These are phyloP conservation scores for Pythium sukuiense DNA, from an alignment of 352 stramenopile species.

Conservation along the genomic window DNA sequence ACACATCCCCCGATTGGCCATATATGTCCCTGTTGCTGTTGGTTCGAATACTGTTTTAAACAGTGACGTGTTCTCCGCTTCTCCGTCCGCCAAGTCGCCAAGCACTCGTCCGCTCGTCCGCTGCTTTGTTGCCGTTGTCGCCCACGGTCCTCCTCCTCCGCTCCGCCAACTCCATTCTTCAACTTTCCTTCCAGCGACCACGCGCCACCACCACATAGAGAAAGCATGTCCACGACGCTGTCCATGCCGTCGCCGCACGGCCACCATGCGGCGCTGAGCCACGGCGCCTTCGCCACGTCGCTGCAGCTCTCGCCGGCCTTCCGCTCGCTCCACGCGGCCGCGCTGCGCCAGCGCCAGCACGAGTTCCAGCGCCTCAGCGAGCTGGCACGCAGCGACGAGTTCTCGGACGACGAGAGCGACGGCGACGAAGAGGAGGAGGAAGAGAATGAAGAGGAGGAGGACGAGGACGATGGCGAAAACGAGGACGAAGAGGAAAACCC, in stretches of 20 bases:
- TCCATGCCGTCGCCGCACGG: slow-evolving; percentile 48
- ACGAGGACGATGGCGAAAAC: slow-evolving; percentile 22
- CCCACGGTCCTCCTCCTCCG: background rate
- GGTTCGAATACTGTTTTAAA: slow-evolving; percentile 5
- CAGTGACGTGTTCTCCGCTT: slow-evolving; percentile 8
- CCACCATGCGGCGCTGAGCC: slow-evolving; percentile 8
- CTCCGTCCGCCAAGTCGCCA: background rate
- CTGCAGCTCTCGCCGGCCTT: slow-evolving; percentile 58
- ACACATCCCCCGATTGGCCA: background rate
- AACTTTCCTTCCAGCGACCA: slow-evolving; percentile 22
- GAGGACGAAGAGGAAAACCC: background rate
- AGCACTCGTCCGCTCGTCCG: background rate
- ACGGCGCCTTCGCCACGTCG: slow-evolving; percentile 30
- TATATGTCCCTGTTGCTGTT: background rate
- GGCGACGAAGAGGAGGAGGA: slow-evolving; percentile 63
- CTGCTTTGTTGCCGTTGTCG: slow-evolving; percentile 15
- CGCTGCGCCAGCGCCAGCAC: slow-evolving; percentile 46
- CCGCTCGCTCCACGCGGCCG: slow-evolving; percentile 40
- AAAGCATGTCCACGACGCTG: slow-evolving; percentile 49
- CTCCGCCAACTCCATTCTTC: slow-evolving; percentile 19
- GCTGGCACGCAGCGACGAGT: slow-evolving; percentile 74
- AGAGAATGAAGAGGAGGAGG: slow-evolving; percentile 20
- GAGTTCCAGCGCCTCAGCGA: slow-evolving; percentile 70
- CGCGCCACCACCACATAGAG: background rate
- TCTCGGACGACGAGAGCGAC: slow-evolving; percentile 82